Base-by-base conservation (phyloP, 2,329 filamentous ascomycete species). In the Xylariomycetidae sp. region DNA sequence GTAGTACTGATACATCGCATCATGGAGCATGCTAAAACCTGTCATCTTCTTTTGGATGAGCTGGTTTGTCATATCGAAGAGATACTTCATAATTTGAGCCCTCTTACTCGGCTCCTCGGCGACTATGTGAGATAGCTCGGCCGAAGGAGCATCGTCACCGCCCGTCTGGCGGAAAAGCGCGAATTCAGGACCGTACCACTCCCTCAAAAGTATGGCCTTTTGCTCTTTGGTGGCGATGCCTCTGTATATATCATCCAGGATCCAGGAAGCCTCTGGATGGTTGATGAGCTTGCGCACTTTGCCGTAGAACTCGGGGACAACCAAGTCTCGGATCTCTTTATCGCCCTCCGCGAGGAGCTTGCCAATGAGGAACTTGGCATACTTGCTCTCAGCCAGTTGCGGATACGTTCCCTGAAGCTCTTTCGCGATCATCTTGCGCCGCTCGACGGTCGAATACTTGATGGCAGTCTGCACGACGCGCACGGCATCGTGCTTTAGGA, bases 401-500 rank as follows among this genome's bases (percentile, higher is more conserved):
- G 80, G 77, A 59, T 94, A 95, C 47, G 83, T 82, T 13, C 89
- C 88, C 61, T 85, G 80, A 36, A 98, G 72, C 61, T 98, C 92
- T 38, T 70, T 72, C 7, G 89, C 88, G 52, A 98, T 96, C 66
- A 82, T 78, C 61, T 82, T 86, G 54, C 87, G 77, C 64, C 96
- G 89, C 40, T 85, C 82, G 35, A 80, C 71, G 28, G 83, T 94
- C 30, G 88, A 85, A 63, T 98, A 98, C 63, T 98, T 98, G 64
- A 98, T 78, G 23, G 90, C 92, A 10, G 89, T 96, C 66, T 98
- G 92, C 16, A 98, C 85, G 26, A 95, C 88, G 48, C 92, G 79
- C n/a, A 95, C 90, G 22, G 88, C 87, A 58, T 98, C 92, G 61
- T 98, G 92, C 75, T 98, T 98, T 66, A 98, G 85, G 14, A 96